Evolutionary conservation across 2,329 filamentous ascomycete genomes (phyloP).

Genomic region (Fonsecaea pedrosoi): DNA sequence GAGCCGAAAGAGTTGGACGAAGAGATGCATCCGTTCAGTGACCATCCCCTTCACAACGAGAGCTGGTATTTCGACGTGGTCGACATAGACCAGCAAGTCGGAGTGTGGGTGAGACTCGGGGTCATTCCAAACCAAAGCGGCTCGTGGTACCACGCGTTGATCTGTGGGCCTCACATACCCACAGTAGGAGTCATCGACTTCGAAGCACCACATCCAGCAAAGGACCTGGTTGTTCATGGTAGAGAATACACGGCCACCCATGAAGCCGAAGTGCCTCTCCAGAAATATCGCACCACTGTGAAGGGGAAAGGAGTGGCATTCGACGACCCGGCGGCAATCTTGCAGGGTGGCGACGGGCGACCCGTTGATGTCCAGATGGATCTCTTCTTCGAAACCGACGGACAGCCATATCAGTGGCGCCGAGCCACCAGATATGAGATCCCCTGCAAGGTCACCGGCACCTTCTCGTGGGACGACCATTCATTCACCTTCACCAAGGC

Average conservation of each 20-base stretch:
- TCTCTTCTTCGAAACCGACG: conserved; percentile 3
- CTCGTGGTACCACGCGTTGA: conserved; percentile 1
- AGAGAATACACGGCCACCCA: background rate
- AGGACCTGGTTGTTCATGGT: background rate
- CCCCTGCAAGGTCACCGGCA: conserved; percentile 8
- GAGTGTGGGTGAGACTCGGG: conserved; percentile 5
- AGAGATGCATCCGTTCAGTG: background rate
- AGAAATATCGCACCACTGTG: background rate
- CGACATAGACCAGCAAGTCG: background rate
- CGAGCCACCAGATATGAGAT: conserved; percentile 12
- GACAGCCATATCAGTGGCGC: conserved; percentile 3
- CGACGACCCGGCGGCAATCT: background rate
- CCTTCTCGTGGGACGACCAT: conserved; percentile 5
- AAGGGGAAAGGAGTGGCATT: conserved; percentile 1
- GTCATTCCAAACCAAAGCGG: conserved; percentile 12
- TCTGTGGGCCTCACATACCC: conserved; percentile 1
- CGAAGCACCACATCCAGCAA: background rate
- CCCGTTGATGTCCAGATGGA: conserved; percentile 3
- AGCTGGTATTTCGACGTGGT: conserved; percentile 14
- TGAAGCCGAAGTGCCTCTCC: background rate
- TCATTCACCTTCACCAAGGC: conserved; percentile 7
- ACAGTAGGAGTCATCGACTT: conserved; percentile 6
- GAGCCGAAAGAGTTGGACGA: conserved; percentile 5
- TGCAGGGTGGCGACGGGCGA: background rate
- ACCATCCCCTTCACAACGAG: conserved; percentile 8